phyloP scores from a whole-genome alignment of 805 yeast genomes.

The Kodamaea nitidulidarum region DNA sequence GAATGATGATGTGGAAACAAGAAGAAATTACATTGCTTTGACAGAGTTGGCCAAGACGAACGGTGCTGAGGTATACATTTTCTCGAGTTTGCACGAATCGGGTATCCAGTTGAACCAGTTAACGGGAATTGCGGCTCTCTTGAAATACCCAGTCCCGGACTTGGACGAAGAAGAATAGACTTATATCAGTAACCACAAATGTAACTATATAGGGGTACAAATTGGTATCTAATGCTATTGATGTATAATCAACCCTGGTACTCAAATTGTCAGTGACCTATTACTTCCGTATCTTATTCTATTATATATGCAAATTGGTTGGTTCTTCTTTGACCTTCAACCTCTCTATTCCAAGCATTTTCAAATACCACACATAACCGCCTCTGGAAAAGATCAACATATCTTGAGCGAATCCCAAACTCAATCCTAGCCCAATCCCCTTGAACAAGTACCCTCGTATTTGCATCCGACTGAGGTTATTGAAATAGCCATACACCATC shows the following conservation, averaged over 20 bases:
- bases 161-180: slow-evolving; percentile 51
- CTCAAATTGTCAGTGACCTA: not conserved
- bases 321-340: slow-evolving; percentile 8
- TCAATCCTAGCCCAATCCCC: slow-evolving; percentile 57
- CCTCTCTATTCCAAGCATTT: slow-evolving; percentile 20
- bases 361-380: slow-evolving; percentile 63
- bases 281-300: not conserved
- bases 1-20: slow-evolving; percentile 61
- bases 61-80: slow-evolving; percentile 76
- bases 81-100: slow-evolving; percentile 81
- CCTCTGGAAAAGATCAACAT: slow-evolving; percentile 53
- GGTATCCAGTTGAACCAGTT: slow-evolving; percentile 87
- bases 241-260: no score
- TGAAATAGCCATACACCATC: slow-evolving; percentile 43
- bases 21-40: slow-evolving; percentile 66
- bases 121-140: slow-evolving; percentile 86
- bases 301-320: not conserved
- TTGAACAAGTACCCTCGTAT: slow-evolving; percentile 39
- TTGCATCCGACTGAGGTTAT: slow-evolving; percentile 42
- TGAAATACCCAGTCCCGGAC: slow-evolving; percentile 80
- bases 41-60: slow-evolving; percentile 61
- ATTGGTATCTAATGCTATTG: no score
- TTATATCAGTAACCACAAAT: no score
- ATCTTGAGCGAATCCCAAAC: slow-evolving; percentile 67
- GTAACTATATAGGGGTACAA: no score